phyloP scores from a whole-genome alignment of 371 early-diverging fungal species.

The Mucor irregularis region DNA sequence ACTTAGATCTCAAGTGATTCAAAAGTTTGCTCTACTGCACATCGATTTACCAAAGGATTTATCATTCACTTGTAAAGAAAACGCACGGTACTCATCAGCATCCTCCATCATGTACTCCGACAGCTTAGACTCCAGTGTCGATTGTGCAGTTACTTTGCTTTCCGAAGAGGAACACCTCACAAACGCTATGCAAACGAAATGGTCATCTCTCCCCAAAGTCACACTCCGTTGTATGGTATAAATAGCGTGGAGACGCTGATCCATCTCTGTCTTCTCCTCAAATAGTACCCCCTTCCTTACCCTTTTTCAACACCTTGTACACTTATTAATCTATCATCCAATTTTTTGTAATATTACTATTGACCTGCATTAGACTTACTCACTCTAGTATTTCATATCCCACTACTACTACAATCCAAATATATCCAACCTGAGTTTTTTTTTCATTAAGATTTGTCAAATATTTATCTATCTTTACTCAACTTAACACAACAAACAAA shows the following conservation, averaged over 20 bases:
- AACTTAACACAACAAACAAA: too few species aligned
- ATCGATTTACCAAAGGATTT: conserved; percentile 2
- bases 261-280: background rate
- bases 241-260: background rate
- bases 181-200: conserved; percentile 1
- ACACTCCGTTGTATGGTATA: conserved; percentile 9
- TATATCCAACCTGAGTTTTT: too few species aligned
- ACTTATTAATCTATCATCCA: too few species aligned
- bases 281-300: too few species aligned
- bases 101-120: conserved; percentile 1
- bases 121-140: background rate
- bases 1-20: conserved; percentile 2
- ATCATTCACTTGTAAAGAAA: background rate
- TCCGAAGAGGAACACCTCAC: background rate
- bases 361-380: too few species aligned
- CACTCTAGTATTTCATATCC: too few species aligned
- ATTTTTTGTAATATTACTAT: too few species aligned
- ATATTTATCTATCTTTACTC: too few species aligned
- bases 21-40: conserved; percentile 12
- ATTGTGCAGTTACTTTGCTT: background rate
- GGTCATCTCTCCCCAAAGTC: background rate
- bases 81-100: background rate
- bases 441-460: too few species aligned
- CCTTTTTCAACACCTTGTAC: background rate
- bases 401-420: too few species aligned